Base-by-base conservation (phyloP, 1,284 basidiomycete genomes). In the Kwoniella shivajii region DNA sequence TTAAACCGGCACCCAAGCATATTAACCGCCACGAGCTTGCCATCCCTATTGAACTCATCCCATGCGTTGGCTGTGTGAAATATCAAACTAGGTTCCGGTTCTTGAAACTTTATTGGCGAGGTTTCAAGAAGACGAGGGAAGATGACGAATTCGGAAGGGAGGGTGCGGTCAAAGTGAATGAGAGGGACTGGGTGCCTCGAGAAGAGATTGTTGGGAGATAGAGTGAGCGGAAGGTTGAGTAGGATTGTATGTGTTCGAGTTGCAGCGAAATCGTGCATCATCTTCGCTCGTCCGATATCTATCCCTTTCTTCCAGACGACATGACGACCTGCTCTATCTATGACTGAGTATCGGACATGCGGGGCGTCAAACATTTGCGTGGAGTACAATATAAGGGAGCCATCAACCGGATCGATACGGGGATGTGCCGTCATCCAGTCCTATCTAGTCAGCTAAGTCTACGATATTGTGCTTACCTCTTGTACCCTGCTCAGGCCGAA, bases 391-490 rank as follows among this genome's bases (percentile, higher is more conserved):
- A 82, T 63, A 18, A 82, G 64, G 50, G 81, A 80, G 11, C 79
- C 78, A 16, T 79, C 80, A 10, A 74, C 63, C 0, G 80, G 80
- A 56, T 82, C 81, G 22, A 79, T 66, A 6, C 79, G 74, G 3
- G 81, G 81, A 63, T 80, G 81, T 0, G 80, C 80, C 0, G 80
- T 82, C 48, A 80, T 81, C 73, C 80, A 81, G 55, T 82, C 80
- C 62, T 80, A 66, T 6, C 4, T 2, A 13, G 37, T 66, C 62
- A 79, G 67, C 56, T 16, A 3, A 18, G 11, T 37, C 18, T 27
- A 3, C 7, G 1, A 13, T 13, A 26, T n/a, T 7, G 6, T 5
- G 56, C 67, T 54, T 50, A 73, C 71, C 58, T 74, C 72, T 57
- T 72, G 71, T 2, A 74, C 62, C 14, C 68, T 38, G 11, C 60